Evolutionary conservation across 768 basidiomycete genomes (phyloP).

Genomic region (Gyrodon lividus): DNA sequence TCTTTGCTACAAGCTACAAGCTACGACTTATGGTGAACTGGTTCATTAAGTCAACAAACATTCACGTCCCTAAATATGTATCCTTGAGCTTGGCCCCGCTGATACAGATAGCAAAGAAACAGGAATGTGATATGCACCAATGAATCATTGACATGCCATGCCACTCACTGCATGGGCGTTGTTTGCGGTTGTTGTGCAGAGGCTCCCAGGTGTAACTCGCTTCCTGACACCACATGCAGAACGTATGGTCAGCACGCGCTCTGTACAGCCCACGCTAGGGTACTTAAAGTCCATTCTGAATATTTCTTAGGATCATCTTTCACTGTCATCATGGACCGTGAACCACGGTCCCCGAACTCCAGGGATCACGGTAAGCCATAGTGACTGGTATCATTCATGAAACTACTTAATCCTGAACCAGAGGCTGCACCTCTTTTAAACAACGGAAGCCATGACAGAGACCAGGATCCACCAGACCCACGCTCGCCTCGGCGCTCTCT

Average conservation of each 20-base stretch:
- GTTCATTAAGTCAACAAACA: no score
- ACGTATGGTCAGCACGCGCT: constrained; percentile 27
- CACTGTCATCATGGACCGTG: constrained; percentile 52
- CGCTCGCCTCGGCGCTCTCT: constrained; percentile 38
- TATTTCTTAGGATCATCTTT: constrained; percentile 8
- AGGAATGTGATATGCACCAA: no score
- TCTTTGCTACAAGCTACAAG: no score
- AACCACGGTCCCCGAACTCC: constrained; percentile 54
- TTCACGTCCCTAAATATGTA: no score
- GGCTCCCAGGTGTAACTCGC: constrained; percentile 8
- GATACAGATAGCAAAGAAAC: no score
- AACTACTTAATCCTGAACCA: constrained; percentile 27
- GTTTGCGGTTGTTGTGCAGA: constrained; percentile 21
- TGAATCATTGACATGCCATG: no score
- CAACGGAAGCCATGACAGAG: constrained; percentile 44
- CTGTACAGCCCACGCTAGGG: constrained; percentile 3
- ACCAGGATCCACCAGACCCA: constrained; percentile 31
- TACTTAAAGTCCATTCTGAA: constrained; percentile 28
- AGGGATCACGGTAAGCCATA: constrained; percentile 51
- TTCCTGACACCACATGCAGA: constrained; percentile 23
- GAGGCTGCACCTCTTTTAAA: constrained; percentile 67
- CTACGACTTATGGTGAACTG: no score
- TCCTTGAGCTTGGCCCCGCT: no score
- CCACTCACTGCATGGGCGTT: no score
- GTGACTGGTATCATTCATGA: neutral